A percentile compares a stretch with the other conserved stretches of the same genome.
phyloP scores from a whole-genome alignment of 2,329 filamentous ascomycete genomes.

The Penicillium sp. region DNA sequence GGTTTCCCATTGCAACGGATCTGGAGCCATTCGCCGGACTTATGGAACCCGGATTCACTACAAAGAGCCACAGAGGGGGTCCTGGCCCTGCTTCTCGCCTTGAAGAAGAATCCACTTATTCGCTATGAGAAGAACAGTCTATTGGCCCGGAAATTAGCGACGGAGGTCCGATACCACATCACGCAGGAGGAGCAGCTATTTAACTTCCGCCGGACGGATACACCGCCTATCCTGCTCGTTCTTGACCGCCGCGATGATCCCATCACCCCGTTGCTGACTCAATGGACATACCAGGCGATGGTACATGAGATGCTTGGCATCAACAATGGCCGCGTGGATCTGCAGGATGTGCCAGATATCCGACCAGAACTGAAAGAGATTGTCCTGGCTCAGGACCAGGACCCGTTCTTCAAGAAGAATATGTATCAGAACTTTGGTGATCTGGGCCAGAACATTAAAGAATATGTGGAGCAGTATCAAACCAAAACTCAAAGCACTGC shows the following conservation, averaged over 20 bases:
- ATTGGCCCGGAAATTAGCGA: conserved; percentile 87
- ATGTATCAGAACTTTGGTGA: conserved; percentile 99
- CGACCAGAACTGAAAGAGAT: conserved; percentile 89
- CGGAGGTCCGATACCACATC: conserved; percentile 87
- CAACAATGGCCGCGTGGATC: conserved; percentile 87
- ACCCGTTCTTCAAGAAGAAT: conserved; percentile 98
- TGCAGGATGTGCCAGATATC: conserved; percentile 80
- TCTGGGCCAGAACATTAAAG: conserved; percentile 92
- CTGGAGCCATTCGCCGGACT: conserved; percentile 78
- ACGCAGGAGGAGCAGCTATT: conserved; percentile 96
- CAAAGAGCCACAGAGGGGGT: conserved; percentile 85
- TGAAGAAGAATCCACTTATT: conserved; percentile 97
- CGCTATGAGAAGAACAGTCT: conserved; percentile 89
- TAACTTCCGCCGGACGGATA: conserved; percentile 93
- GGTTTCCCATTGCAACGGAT: conserved; percentile 70
- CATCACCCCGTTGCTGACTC: conserved; percentile 87
- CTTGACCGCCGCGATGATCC: conserved; percentile 92
- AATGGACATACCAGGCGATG: conserved; percentile 99
- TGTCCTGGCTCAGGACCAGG: conserved; percentile 92
- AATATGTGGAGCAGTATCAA: conserved; percentile 98
- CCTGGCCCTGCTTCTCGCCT: conserved; percentile 75
- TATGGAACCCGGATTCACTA: conserved; percentile 87
- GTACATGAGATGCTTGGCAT: conserved; percentile 95
- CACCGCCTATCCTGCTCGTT: conserved; percentile 85
- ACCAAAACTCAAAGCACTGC: conserved; percentile 95